These are phyloP conservation scores for Coffea eugenioides DNA, from an alignment of 257 asterid genomes.

Conservation along the genomic window DNA sequence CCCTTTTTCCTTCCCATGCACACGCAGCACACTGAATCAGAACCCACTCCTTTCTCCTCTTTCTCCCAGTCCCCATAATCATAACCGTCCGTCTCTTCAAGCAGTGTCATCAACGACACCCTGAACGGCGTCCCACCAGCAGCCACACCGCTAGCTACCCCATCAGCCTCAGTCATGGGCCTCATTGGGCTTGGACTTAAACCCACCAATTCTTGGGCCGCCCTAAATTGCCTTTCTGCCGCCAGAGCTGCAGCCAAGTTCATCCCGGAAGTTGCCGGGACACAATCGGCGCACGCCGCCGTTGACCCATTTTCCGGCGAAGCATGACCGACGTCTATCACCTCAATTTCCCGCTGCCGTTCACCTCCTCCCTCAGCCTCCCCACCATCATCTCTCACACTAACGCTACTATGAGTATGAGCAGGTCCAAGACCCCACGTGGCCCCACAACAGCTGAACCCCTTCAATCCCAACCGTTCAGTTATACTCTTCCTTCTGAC, in stretches of 20 bases:
- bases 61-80: conserved; percentile 35
- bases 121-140: conserved; percentile 44
- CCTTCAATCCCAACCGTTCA: conserved; percentile 68
- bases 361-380: conserved; percentile 21
- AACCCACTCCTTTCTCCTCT: conserved; percentile 25
- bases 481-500: conserved; percentile 50
- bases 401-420: conserved; percentile 20
- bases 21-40: conserved; percentile 85
- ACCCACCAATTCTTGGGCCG: conserved; percentile 38
- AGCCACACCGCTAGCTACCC: background rate
- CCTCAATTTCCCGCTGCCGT: conserved; percentile 21
- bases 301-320: conserved; percentile 24
- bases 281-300: conserved; percentile 36
- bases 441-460: conserved; percentile 61
- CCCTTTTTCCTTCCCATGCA: conserved; percentile 91
- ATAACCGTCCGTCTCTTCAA: conserved; percentile 69
- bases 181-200: conserved; percentile 27
- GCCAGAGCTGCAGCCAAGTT: conserved; percentile 84
- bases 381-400: conserved; percentile 36
- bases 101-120: conserved; percentile 79
- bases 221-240: conserved; percentile 71
- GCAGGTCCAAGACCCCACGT: conserved; percentile 50
- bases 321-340: background rate
- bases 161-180: background rate
- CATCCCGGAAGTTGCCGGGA: conserved; percentile 52